Conservation (phyloP, 1,139 yeast genomes). For the Taphrina deformans region DNA sequence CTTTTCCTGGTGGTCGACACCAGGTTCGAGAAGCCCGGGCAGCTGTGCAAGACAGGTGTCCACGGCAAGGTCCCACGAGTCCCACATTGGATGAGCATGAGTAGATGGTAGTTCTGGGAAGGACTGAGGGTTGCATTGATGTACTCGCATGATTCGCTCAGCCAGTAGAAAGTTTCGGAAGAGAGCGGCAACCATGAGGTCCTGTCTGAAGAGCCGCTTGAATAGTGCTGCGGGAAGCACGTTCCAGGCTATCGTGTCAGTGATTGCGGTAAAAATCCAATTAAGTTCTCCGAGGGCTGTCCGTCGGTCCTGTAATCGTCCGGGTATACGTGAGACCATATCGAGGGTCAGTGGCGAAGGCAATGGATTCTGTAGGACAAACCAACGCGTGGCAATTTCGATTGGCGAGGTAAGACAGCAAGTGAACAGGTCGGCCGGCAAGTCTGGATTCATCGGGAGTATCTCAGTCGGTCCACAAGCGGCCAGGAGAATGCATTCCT, state of each 20-base stretch:
- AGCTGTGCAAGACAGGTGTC: constrained; percentile 78
- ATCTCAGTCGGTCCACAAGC: constrained; percentile 87
- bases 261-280: constrained; percentile 97
- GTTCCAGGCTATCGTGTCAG: constrained; percentile 98
- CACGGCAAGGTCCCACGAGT: constrained; percentile 95
- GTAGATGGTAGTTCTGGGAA: constrained; percentile 89
- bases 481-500: constrained; percentile 89
- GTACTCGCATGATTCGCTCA: constrained; percentile 88
- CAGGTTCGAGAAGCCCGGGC: constrained; percentile 45
- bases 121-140: constrained; percentile 91
- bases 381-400: constrained; percentile 90
- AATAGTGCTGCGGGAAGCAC: constrained; percentile 82
- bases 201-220: constrained; percentile 88
- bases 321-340: constrained; percentile 64
- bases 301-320: constrained; percentile 84
- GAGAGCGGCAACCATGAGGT: constrained; percentile 92
- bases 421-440: constrained; percentile 94
- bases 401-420: constrained; percentile 95
- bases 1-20: constrained; percentile 47
- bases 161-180: constrained; percentile 90
- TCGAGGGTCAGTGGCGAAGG: constrained; percentile 45
- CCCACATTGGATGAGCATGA: constrained; percentile 92
- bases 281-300: constrained; percentile 95
- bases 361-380: constrained; percentile 72
- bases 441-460: constrained; percentile 87